phyloP scores from a whole-genome alignment of 257 asterid species.

The Henckelia pumila region DNA sequence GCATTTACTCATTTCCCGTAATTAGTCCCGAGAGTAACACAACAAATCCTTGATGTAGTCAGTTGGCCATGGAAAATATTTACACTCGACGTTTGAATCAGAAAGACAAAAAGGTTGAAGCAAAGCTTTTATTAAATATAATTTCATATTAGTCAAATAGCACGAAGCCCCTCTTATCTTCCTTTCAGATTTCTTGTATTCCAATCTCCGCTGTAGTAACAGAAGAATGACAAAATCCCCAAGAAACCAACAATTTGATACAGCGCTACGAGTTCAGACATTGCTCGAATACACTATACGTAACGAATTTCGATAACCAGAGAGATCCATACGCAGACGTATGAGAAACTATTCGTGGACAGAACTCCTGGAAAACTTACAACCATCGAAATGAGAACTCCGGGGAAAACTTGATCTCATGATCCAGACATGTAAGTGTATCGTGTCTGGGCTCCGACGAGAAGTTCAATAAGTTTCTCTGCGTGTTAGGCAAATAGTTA shows the following conservation, averaged over 20 bases:
- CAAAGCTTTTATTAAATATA: no score
- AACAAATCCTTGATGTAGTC: no score
- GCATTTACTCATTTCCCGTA: no score
- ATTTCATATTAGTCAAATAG: no score
- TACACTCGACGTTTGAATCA: no score
- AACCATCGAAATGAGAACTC: not conserved
- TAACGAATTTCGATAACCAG: not conserved
- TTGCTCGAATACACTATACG: not conserved
- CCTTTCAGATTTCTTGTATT: no score
- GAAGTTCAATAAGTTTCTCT: conserved; percentile 88
- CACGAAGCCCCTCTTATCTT: not conserved
- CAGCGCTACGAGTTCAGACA: not conserved
- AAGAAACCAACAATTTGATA: not conserved
- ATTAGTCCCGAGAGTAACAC: no score
- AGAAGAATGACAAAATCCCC: conserved; percentile 22
- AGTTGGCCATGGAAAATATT: no score
- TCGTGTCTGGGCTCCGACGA: conserved; percentile 91
- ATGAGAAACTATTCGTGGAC: not conserved
- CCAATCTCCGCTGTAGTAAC: no score
- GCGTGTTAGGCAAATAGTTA: conserved; percentile 24
- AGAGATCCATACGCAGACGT: not conserved
- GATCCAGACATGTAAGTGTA: conserved; percentile 99
- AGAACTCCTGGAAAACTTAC: no score
- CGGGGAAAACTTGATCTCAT: conserved; percentile 30
- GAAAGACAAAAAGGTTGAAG: no score